Base-by-base conservation (phyloP, 2,329 filamentous ascomycete genomes). In the Fonsecaea monophora region DNA sequence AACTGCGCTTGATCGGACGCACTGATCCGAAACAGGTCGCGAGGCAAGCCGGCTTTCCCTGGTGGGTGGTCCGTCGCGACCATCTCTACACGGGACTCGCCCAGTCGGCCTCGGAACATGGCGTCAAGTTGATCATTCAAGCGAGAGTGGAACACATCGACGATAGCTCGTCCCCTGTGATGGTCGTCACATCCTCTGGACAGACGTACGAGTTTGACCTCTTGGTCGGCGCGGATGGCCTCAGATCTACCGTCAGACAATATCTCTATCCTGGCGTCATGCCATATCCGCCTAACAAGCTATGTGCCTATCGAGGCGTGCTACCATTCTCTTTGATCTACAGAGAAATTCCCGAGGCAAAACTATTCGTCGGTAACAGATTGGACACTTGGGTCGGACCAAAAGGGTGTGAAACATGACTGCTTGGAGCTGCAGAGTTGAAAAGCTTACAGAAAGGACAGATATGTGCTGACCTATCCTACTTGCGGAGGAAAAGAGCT, bases 21-120 rank as follows among this genome's bases (percentile, higher is more conserved):
- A 53, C 65, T 1, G 65, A 68, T 42, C 42, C 59, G 2, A 59
- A 64, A 25, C 42, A 55, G 34, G 58, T 69, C 18, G 60, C 62
- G 5, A 62, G 40, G 18, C 48, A 65, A 35, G 58, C 59, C 13
- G 68, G 68, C 4, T 67, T 69, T 50, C 65, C 57, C 2, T 67
- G 68, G 65, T 66, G 64, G 64, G 75, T 84, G 15, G 82, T 84
- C 9, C 81, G 83, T 60, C 75, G 81, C 6, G 81, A 81, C 9
- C 80, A 84, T 71, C 75, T 84, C 4, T 82, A 84, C 64, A 74
- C 77, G 9, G 80, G 80, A n/a, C 73, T 83, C 1, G 77, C 78
- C 12, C 72, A 78, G 34, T 74, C 81, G 4, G 80, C 80, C 2
- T 68, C 74, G 25, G 69, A 75, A 18, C 72, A 77, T 12, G 82